Evolutionary conservation across 1,284 basidiomycete species (phyloP), one percentile per base, ranked within the genome.

Genomic region (Mrakiaceae sp.): DNA sequence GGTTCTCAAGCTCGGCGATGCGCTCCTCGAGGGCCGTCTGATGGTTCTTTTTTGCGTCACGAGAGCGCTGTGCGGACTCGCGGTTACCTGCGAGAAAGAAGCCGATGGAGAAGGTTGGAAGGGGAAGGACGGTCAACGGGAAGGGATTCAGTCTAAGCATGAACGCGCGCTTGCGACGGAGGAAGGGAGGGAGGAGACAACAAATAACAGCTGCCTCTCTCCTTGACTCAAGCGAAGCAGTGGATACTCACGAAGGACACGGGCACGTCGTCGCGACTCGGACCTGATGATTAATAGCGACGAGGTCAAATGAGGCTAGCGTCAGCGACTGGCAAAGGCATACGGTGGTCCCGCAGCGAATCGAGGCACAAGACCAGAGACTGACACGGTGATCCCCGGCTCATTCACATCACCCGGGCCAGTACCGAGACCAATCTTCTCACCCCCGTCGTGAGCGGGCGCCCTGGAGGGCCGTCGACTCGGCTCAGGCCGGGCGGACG

Each of bases 1-100:
- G 55, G 40, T 50, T 39, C 44, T 66, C 65, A 52, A 66, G 65
- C 11, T 60, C 43, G 4, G 52, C 44, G 9, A 66, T 62, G 12
- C 65, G 50, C 11, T 40, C 27, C 55, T 66, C 65, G 52, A 66
- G 62, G 3, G 51, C 61, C 27, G 48, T n/a, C 52, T 66, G 61
- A 49, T 63, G 65, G 11, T 66, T 63, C 52, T 66, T 66, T 52
- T 66, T 66, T 14, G 65, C 65, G 58, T 66, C 65, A 14, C 65
- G 56, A 16, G 57, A 60, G 40, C 65, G 57, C 51, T 66, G 65
- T 43, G 65, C 65, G 9, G 65, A 66, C 4, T 58, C 61, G 57
- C 65, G 61, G 14, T 66, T 66, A n/a, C 64, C 64, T 66, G 60
- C 8, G 42, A 5, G 14, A 10, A 27, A 10, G 42, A 50, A 42